phyloP scores from a whole-genome alignment of 2,329 filamentous ascomycete genomes.

The Didymella arachidicola region DNA sequence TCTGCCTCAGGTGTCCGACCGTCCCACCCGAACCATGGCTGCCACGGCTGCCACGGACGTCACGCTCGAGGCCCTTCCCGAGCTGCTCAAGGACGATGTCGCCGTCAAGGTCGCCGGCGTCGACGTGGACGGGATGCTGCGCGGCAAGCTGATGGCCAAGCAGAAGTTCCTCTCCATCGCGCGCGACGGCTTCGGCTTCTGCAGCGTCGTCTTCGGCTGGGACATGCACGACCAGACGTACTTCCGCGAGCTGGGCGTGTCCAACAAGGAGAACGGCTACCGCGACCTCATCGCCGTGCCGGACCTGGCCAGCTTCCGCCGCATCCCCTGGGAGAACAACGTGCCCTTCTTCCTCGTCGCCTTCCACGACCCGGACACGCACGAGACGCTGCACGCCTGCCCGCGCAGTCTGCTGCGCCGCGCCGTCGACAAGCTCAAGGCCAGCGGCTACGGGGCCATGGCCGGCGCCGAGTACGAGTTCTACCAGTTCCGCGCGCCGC shows the following conservation, averaged over 20 bases:
- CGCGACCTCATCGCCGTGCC: constrained; percentile 83
- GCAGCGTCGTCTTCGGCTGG: constrained; percentile 94
- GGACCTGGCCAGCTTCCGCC: constrained; percentile 77
- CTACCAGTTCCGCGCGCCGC: constrained; percentile 83
- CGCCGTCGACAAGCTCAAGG: constrained; percentile 71
- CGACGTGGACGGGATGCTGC: constrained; percentile 85
- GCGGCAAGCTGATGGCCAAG: constrained; percentile 91
- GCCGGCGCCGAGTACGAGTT: constrained; percentile 96
- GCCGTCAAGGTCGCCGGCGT: constrained; percentile 88
- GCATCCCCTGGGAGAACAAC: constrained; percentile 90
- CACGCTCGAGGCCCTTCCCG: constrained; percentile 70
- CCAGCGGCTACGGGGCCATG: constrained; percentile 80
- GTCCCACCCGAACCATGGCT: too few relatives aligned
- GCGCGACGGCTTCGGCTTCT: constrained; percentile 87
- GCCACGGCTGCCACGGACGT: constrained; percentile 43
- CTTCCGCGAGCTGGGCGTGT: constrained; percentile 82
- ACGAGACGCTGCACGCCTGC: constrained; percentile 75
- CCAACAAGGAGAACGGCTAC: constrained; percentile 91
- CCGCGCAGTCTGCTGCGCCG: constrained; percentile 77
- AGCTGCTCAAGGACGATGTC: constrained; percentile 73
- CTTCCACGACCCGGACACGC: constrained; percentile 83
- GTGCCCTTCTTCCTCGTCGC: constrained; percentile 85
- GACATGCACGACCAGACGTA: constrained; percentile 97
- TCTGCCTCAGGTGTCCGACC: too few relatives aligned
- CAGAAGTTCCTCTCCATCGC: constrained; percentile 88